Evolutionary conservation across 2,329 filamentous ascomycete genomes (phyloP).

Genomic region (Exophiala spinifera): DNA sequence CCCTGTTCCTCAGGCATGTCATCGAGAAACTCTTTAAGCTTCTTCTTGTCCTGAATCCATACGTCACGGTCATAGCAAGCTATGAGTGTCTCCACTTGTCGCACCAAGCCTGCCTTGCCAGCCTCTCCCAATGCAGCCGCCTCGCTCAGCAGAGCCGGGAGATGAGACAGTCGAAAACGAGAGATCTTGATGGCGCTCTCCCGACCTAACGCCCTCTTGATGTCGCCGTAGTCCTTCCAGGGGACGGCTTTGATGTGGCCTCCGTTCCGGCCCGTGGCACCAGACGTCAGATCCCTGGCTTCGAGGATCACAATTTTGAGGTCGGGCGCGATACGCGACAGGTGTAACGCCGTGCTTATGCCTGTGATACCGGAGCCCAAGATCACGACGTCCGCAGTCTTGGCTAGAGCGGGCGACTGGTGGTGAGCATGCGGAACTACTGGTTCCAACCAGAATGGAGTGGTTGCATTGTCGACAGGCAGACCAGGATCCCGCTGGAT

Average conservation of each 20-base stretch:
- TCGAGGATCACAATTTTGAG: conserved; percentile 35
- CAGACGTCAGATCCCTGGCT: conserved; percentile 36
- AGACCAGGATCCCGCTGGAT: conserved; percentile 32
- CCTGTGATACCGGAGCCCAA: conserved; percentile 40
- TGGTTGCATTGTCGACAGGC: neutral
- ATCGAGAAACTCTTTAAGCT: conserved; percentile 16
- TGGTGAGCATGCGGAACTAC: conserved; percentile 30
- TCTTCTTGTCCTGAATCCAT: conserved; percentile 19
- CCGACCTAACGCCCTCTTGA: conserved; percentile 14
- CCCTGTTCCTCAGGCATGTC: conserved; percentile 22
- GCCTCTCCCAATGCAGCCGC: conserved; percentile 18
- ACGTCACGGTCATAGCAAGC: conserved; percentile 11
- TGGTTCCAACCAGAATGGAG: conserved; percentile 35
- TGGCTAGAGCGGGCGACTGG: conserved; percentile 25
- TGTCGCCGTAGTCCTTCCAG: conserved; percentile 15
- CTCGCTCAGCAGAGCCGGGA: conserved; percentile 19
- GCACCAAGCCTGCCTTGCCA: conserved; percentile 24
- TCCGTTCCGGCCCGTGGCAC: conserved; percentile 40
- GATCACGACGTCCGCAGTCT: conserved; percentile 32
- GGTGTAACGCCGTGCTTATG: conserved; percentile 33
- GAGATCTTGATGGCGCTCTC: conserved; percentile 30
- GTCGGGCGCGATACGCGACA: conserved; percentile 31
- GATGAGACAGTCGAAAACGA: conserved; percentile 23
- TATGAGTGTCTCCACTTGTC: conserved; percentile 15
- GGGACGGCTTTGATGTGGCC: conserved; percentile 33